Evolutionary conservation across 768 basidiomycete species (phyloP).

Genomic region (Tylopilus balloui): DNA sequence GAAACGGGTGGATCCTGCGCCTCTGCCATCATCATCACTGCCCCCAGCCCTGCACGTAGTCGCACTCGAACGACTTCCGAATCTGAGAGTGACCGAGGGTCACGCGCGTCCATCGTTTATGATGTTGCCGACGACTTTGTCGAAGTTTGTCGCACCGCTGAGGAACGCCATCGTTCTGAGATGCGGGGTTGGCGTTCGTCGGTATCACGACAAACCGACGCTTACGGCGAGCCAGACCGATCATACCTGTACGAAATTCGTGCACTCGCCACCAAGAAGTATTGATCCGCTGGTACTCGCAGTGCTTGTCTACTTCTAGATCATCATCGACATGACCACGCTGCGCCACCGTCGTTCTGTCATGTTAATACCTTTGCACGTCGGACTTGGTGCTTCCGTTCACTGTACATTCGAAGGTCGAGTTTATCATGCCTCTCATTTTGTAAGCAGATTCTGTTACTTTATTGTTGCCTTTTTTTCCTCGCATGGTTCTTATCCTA

Average conservation of each 20-base stretch:
- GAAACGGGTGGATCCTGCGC: conserved; percentile 23
- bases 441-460: conserved; percentile 26
- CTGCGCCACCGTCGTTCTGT: conserved; percentile 5
- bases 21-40: conserved; percentile 34
- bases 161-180: conserved; percentile 77
- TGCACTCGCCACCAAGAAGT: conserved; percentile 80
- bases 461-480: conserved; percentile 26
- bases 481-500: conserved; percentile 28
- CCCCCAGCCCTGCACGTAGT: conserved; percentile 58
- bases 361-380: conserved; percentile 15
- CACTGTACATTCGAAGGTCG: conserved; percentile 19
- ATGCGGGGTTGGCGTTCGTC: conserved; percentile 71
- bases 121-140: conserved; percentile 75
- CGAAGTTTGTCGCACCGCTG: conserved; percentile 67
- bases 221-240: conserved; percentile 47
- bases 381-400: conserved; percentile 22
- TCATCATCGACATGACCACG: conserved; percentile 1
- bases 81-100: conserved; percentile 68
- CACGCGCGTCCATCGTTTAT: conserved; percentile 72
- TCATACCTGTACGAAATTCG: conserved; percentile 76
- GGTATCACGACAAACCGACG: conserved; percentile 17
- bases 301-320: not conserved
- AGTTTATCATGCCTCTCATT: conserved; percentile 23
- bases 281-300: conserved; percentile 38
- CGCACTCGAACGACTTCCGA: conserved; percentile 68